Evolutionary conservation across 2,329 filamentous ascomycete species (phyloP), one percentile per base, ranked within the genome.

Genomic region (Nectriaceae sp.): DNA sequence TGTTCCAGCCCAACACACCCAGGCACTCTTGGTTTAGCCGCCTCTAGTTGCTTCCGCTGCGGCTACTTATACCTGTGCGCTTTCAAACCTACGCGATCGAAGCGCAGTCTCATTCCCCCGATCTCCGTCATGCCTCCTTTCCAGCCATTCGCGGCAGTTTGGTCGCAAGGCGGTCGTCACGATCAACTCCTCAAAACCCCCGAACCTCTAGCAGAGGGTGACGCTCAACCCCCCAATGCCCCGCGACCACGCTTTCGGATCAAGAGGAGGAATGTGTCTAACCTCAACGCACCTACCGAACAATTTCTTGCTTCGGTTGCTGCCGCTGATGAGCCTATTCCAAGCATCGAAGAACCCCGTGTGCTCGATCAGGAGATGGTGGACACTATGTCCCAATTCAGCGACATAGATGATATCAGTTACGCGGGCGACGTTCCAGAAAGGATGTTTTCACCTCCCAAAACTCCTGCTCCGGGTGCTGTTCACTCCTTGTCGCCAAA

Each of bases 261-360:
- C 50, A 81, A 81, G 66, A 75, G 77, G 58, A 80, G 80, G 57
- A 74, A 76, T 59, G 73, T 74, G 31, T 75, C 79, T 37, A 73
- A 76, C 47, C 70, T 80, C 11, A 67, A 75, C 49, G 82, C 82
- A 31, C 82, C 83, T 2, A 86, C 83, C 2, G 75, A 84, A 60
- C 81, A 86, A 42, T 87, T 87, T 60, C 75, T 87, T n/a, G 83
- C 82, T 3, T 85, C 82, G 4, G 83, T 87, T 48, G 83, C 81
- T 38, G 82, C 82, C 16, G 83, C 82, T 51, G 83, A 87, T 62
- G 71, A 84, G 4, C 81, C 83, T 20, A 78, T 87, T 43, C 83
- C 82, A 13, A 85, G 82, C 64, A 84, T 87, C 47, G 83, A 87
- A 65, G 73, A 79, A 52, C 76, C 80, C 42, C 71, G 75, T 35